Conservation (phyloP, 2,329 filamentous ascomycete genomes). For the Ceratocystis destructans region DNA sequence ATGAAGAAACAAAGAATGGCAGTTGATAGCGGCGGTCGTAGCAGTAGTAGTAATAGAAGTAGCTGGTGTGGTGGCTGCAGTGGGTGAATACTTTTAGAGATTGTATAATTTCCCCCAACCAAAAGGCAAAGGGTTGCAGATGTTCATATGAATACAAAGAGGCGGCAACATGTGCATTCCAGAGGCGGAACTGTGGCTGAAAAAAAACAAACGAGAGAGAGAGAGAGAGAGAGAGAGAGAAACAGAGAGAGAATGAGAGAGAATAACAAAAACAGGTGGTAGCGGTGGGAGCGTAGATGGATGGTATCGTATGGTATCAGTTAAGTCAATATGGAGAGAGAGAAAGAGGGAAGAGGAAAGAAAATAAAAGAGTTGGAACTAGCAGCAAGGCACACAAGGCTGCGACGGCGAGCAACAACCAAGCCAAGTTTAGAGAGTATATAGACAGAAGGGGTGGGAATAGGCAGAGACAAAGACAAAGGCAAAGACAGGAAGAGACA, state of each 20-base stretch:
- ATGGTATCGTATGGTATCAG: slow-evolving; percentile 6
- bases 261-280: background rate
- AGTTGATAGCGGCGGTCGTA: background rate
- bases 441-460: background rate
- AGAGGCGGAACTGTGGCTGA: slow-evolving; percentile 11
- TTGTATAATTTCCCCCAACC: background rate
- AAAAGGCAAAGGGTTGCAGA: background rate
- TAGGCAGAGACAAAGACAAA: background rate
- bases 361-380: background rate
- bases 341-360: background rate
- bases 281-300: background rate
- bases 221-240: slow-evolving; percentile 5
- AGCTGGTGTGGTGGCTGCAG: background rate
- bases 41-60: background rate
- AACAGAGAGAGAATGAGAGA: slow-evolving; percentile 4
- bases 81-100: background rate
- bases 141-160: slow-evolving; percentile 16
- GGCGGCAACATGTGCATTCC: slow-evolving; percentile 14
- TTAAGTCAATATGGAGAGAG: slow-evolving; percentile 6
- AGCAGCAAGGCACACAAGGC: slow-evolving; percentile 9
- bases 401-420: background rate
- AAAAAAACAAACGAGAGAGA: background rate
- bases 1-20: background rate
- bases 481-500: no score
- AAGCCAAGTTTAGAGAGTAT: background rate